These are phyloP conservation scores for Ceratocystis papillata DNA, from an alignment of 2,329 filamentous ascomycete species.

Conservation along the genomic window DNA sequence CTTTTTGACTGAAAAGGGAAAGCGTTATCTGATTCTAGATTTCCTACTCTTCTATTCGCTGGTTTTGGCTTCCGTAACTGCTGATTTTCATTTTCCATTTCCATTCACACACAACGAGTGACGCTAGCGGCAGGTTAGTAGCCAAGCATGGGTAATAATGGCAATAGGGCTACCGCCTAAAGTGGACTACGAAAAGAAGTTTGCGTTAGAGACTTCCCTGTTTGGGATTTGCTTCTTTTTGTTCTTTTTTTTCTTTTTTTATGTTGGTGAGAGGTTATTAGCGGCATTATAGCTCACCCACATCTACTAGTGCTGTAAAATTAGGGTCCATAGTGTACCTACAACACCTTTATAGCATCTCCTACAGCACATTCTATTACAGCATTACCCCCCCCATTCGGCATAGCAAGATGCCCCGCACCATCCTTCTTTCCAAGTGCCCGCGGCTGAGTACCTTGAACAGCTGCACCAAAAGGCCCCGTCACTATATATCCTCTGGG, in stretches of 20 bases:
- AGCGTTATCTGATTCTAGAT: background rate
- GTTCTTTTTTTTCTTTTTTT: background rate
- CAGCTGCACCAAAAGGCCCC: slow-evolving; percentile 14
- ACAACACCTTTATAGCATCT: too few species aligned
- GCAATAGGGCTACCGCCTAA: slow-evolving; percentile 6
- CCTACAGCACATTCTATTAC: too few species aligned
- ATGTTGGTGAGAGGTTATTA: background rate
- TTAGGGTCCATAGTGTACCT: too few species aligned
- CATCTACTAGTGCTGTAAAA: too few species aligned
- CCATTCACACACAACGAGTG: background rate
- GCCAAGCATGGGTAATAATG: background rate
- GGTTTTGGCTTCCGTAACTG: background rate
- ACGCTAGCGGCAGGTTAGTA: background rate
- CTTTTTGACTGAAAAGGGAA: background rate
- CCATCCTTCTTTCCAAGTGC: slow-evolving; percentile 29
- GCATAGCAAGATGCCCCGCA: slow-evolving; percentile 37
- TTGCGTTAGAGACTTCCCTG: slow-evolving; percentile 2
- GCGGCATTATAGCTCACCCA: too few species aligned
- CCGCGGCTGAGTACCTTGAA: slow-evolving; percentile 17
- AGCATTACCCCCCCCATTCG: too few species aligned
- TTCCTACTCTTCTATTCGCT: background rate
- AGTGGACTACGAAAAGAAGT: background rate
- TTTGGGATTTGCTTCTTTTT: background rate
- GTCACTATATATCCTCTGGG: slow-evolving; percentile 21
- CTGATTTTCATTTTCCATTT: background rate